phyloP scores from a whole-genome alignment of 768 basidiomycete species.

The Lentinula detonsa region DNA sequence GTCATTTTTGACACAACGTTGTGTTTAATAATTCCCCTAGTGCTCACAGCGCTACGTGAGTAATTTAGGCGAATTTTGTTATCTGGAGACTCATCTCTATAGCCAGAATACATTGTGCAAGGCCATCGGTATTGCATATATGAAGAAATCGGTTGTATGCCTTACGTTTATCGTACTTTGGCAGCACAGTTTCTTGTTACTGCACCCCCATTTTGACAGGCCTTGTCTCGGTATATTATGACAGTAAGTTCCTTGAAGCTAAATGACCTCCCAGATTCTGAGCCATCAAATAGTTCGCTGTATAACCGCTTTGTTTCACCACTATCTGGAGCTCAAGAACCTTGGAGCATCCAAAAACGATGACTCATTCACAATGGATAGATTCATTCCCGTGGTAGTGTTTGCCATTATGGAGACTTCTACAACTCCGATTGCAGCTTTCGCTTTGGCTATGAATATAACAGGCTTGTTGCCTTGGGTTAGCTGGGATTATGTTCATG shows the following conservation, averaged over 20 bases:
- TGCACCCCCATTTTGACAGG: constrained; percentile 22
- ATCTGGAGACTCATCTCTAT: too few relatives aligned
- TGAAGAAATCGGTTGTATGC: constrained; percentile 31
- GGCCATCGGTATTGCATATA: constrained; percentile 26
- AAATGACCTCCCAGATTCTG: neutral
- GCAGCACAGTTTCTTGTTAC: constrained; percentile 17
- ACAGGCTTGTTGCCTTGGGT: constrained; percentile 26
- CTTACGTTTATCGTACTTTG: constrained; percentile 20
- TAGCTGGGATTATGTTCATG: constrained; percentile 34
- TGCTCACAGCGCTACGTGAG: constrained; percentile 29
- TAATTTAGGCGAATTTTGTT: neutral
- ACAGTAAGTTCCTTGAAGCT: constrained; percentile 18
- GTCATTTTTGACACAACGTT: constrained; percentile 30
- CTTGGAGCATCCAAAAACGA: too few relatives aligned
- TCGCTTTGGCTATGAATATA: constrained; percentile 21
- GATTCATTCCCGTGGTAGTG: constrained; percentile 44
- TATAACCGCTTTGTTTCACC: neutral
- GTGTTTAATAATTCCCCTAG: constrained; percentile 28
- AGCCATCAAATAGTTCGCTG: neutral
- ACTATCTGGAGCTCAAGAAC: neutral
- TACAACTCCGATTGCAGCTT: constrained; percentile 32
- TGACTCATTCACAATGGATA: constrained; percentile 24
- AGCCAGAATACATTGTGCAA: constrained; percentile 27
- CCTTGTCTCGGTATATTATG: constrained; percentile 23
- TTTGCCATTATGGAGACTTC: constrained; percentile 35